Conservation (phyloP, 306 rosid genomes). For the Pterocarpus macrocarpus region DNA sequence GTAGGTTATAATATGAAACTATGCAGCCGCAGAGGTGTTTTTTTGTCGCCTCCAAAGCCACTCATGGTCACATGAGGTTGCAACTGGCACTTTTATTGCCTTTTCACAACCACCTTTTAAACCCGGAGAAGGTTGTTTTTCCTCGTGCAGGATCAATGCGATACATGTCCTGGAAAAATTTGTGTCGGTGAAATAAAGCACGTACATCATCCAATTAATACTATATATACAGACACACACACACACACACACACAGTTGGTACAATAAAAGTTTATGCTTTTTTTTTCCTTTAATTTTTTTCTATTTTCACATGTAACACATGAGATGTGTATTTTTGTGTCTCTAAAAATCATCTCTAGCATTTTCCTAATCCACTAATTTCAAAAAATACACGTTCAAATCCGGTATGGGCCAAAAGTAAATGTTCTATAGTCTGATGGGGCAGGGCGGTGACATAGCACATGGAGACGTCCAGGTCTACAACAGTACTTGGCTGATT, state of each 20-base stretch:
- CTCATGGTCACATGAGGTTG: conserved; percentile 41
- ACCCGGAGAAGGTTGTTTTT: background rate
- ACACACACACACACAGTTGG: conserved; percentile 2
- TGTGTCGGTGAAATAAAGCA: conserved; percentile 46
- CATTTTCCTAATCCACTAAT: background rate
- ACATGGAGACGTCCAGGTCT: conserved; percentile 36
- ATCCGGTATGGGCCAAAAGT: conserved; percentile 16
- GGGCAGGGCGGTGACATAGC: conserved; percentile 17
- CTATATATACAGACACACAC: background rate
- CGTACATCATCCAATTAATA: conserved; percentile 8
- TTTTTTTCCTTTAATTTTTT: too few species aligned
- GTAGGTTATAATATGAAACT: background rate
- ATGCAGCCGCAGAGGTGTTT: conserved; percentile 6
- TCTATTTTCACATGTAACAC: background rate
- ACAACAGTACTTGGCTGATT: background rate
- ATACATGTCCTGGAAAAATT: background rate
- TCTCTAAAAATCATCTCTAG: background rate
- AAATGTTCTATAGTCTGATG: conserved; percentile 33
- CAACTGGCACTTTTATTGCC: conserved; percentile 30
- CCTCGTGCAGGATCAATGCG: conserved; percentile 21
- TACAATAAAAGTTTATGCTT: background rate
- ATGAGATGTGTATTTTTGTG: background rate
- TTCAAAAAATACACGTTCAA: conserved; percentile 1
- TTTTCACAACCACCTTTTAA: background rate
- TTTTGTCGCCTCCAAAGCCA: background rate